Percentiles rank a stretch among this genome's conserved stretches.
Evolutionary conservation across 2,329 filamentous ascomycete species (phyloP).

Genomic region (Zasmidium cellare): DNA sequence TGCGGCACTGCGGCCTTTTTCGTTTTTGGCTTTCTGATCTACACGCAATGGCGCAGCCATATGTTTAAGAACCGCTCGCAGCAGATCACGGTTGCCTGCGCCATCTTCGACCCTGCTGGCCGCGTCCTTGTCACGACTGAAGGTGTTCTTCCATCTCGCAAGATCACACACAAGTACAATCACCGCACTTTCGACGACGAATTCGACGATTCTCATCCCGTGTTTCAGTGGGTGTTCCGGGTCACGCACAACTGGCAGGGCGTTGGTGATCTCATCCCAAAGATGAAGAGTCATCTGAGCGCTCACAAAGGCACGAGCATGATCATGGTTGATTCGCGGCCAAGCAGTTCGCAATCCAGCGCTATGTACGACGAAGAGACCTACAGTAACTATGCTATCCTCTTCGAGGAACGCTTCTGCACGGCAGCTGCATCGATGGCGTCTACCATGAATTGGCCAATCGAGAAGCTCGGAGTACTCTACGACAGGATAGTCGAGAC

Average conservation of each 20-base stretch:
- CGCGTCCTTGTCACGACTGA: constrained; percentile 69
- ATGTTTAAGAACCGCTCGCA: constrained; percentile 48
- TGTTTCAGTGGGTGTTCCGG: constrained; percentile 86
- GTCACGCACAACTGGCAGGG: constrained; percentile 76
- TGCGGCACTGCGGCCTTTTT: constrained; percentile 40
- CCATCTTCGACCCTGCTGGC: constrained; percentile 67
- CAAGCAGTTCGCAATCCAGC: constrained; percentile 31
- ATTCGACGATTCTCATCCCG: constrained; percentile 72
- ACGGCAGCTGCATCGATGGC: constrained; percentile 75
- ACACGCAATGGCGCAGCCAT: constrained; percentile 38
- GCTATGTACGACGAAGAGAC: constrained; percentile 54
- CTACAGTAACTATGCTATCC: constrained; percentile 68
- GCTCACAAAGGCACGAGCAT: constrained; percentile 36
- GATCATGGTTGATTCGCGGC: constrained; percentile 22
- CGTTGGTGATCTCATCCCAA: constrained; percentile 66
- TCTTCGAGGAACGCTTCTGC: constrained; percentile 83
- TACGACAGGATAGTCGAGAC: constrained; percentile 40
- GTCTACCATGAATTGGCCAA: constrained; percentile 51
- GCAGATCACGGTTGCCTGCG: constrained; percentile 58
- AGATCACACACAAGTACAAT: constrained; percentile 76
- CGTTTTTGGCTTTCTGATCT: constrained; percentile 39
- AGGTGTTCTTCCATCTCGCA: constrained; percentile 68
- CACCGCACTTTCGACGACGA: constrained; percentile 67
- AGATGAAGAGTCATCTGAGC: constrained; percentile 72
- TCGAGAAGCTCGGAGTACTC: constrained; percentile 36